Conservation (phyloP, 2,329 filamentous ascomycete genomes). For the Sclerotinia borealis region DNA sequence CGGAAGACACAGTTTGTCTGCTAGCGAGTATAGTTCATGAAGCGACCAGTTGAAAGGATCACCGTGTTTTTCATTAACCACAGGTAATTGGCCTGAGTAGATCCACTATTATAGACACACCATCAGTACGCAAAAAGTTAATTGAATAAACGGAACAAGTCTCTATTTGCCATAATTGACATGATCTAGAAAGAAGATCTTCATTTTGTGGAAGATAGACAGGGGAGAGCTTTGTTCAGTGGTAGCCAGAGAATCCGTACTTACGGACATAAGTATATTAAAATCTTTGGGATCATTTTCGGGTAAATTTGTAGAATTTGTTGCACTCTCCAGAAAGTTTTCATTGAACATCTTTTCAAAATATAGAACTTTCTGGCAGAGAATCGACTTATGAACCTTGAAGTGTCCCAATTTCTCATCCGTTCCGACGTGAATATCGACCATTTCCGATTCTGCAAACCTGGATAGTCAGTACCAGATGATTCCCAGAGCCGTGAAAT, state of each 20-base stretch:
- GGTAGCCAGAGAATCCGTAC: not conserved
- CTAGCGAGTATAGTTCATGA: not conserved
- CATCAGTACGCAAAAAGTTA: not conserved
- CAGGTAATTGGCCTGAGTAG: not conserved
- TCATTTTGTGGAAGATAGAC: not conserved
- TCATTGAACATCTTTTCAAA: conserved; percentile 16
- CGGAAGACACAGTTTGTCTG: conserved; percentile 1
- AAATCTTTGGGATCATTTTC: conserved; percentile 12
- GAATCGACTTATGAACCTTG: conserved; percentile 7
- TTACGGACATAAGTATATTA: conserved; percentile 1
- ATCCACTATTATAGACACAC: conserved; percentile 3
- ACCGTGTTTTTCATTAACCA: not conserved
- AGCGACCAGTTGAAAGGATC: not conserved
- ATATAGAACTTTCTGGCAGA: conserved; percentile 16
- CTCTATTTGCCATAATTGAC: too few species aligned
- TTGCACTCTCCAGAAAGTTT: conserved; percentile 6
- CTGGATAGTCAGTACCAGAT: too few species aligned
- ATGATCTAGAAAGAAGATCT: not conserved
- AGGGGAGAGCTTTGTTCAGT: too few species aligned
- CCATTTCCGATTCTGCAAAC: conserved; percentile 1
- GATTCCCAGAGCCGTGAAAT: too few species aligned
- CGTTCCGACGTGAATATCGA: conserved; percentile 9
- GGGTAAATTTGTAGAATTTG: conserved; percentile 9
- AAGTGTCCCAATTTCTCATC: not conserved
- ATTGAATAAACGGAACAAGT: not conserved